Conservation (phyloP, 1,284 basidiomycete genomes). For the Farysia itapuensis region DNA sequence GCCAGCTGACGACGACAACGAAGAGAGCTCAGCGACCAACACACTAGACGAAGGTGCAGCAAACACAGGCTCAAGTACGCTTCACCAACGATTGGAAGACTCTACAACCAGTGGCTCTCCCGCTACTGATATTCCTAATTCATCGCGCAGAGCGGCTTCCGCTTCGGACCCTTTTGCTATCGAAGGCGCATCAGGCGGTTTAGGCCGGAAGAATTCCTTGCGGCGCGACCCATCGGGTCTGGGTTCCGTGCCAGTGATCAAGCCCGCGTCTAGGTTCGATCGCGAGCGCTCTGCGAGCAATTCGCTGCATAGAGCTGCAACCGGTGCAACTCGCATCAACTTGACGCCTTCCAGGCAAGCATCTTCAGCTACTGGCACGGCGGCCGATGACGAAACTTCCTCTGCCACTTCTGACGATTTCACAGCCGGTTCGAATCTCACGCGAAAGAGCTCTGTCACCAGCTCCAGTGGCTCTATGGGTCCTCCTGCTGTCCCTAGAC, state of each 20-base stretch:
- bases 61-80: neutral
- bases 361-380: slow-evolving; percentile 2
- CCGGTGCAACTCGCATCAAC: slow-evolving; percentile 11
- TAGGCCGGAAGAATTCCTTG: neutral
- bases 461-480: slow-evolving; percentile 39
- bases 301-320: slow-evolving; percentile 21
- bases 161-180: neutral
- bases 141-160: neutral
- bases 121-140: no score
- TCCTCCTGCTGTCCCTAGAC: slow-evolving; percentile 26
- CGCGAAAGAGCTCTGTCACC: slow-evolving; percentile 35
- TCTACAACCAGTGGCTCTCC: neutral
- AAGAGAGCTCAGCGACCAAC: neutral
- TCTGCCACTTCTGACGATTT: slow-evolving; percentile 25
- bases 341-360: slow-evolving; percentile 18
- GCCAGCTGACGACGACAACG: slow-evolving; percentile 40
- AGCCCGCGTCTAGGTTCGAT: slow-evolving; percentile 11
- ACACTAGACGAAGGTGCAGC: neutral
- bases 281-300: slow-evolving; percentile 23
- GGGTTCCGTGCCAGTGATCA: slow-evolving; percentile 6
- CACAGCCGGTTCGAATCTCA: slow-evolving; percentile 19
- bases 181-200: neutral
- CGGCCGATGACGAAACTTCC: slow-evolving; percentile 21
- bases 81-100: neutral
- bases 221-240: neutral